Conservation (phyloP, 257 asterid species). For the Ballota nigra region DNA sequence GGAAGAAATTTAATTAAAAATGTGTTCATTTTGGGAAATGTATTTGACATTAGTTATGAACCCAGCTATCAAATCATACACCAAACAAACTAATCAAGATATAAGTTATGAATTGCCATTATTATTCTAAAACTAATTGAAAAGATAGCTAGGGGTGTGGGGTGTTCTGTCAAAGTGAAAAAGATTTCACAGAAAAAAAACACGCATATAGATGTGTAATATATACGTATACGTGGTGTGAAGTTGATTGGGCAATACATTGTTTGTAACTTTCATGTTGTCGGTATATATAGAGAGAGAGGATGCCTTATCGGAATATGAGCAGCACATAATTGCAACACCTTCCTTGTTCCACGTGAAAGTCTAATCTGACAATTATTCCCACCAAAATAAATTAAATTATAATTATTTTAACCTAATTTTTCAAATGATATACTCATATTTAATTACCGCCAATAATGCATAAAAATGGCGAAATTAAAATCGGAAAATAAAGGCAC, state of each 20-base stretch:
- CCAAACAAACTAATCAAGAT: background rate
- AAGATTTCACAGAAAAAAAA: background rate
- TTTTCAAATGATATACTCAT: no score
- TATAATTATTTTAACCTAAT: background rate
- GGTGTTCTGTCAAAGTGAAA: slow-evolving; percentile 8
- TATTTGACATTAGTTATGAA: no score
- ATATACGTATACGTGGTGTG: background rate
- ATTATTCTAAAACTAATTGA: no score
- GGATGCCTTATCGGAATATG: slow-evolving; percentile 45
- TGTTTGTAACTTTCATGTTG: slow-evolving; percentile 77
- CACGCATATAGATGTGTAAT: background rate
- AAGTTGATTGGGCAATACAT: slow-evolving; percentile 48
- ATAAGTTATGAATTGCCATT: background rate
- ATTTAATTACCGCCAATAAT: background rate
- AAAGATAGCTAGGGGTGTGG: slow-evolving; percentile 1
- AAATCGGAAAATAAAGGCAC: slow-evolving; percentile 4
- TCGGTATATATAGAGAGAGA: slow-evolving; percentile 40
- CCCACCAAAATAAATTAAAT: background rate
- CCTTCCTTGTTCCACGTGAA: slow-evolving; percentile 40
- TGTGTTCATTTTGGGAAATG: no score
- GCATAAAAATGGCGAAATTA: background rate
- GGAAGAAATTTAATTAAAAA: no score
- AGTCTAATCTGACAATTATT: slow-evolving; percentile 33
- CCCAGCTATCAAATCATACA: background rate
- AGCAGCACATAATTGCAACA: slow-evolving; percentile 8